Base-by-base conservation (phyloP, 306 rosid genomes). In the Neltuma alba region DNA sequence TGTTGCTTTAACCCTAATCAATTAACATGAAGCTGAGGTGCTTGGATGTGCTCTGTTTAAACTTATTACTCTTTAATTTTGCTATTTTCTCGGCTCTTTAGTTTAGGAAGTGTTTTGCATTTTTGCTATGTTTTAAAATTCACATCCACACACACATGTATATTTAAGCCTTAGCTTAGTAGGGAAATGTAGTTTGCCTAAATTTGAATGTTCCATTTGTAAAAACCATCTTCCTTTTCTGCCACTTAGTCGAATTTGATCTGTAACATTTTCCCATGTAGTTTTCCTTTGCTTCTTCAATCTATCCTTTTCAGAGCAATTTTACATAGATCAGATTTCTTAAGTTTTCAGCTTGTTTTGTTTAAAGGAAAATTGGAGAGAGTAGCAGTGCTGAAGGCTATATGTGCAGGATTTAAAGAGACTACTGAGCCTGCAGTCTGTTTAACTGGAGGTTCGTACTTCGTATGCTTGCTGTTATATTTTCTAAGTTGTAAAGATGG, bases 351-450 rank as follows among this genome's bases (percentile, higher is more conserved):
- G 5, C 74, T 65, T 82, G n/a, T 69, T 75, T 78, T 70, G 31
- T 79, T 45, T 69, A 75, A 79, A 94, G 99, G 99, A 80, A 90
- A 93, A 91, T 82, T 95, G 88, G 97, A 88, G 81, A 89, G 99
- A 84, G 83, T 85, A 64, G 44, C 93, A 20, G 88, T 95, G 75
- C 81, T 93, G 54, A 93, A 90, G 87, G 99, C 98, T 11, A 13
- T 95, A 79, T 95, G 99, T 76, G 71, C 98, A 25, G 99, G 98
- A 85, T 95, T 93, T 78, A 87, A 93, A 86, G 97, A 93, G 82
- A 83, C 85, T 71, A 73, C 89, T 16, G 99, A 95, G 15, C 99
- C 99, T 82, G 72, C 78, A 42, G 81, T 93, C 76, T 95, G 99
- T 88, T 87, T 93, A 83, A 86, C 75, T 38, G 88, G 87, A 93